Base-by-base conservation (phyloP, 2,329 filamentous ascomycete genomes). In the Monascus ruber region DNA sequence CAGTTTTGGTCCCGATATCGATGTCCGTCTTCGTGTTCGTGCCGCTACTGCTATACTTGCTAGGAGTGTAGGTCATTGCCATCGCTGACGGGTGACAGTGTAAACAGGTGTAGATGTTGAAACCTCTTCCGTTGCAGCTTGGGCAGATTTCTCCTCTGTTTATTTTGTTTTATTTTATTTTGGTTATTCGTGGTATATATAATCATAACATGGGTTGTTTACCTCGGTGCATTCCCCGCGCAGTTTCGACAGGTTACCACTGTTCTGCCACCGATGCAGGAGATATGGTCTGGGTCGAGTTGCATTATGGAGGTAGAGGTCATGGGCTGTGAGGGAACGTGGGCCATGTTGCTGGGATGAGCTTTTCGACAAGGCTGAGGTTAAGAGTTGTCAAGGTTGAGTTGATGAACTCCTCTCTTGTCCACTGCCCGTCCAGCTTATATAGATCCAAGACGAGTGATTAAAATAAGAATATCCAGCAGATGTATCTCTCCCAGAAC, bases 171-270 rank as follows among this genome's bases (percentile, higher is more conserved):
- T 29, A n/a, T n/a, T 29, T 29, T 29, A 2, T 29, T 10, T 29
- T 6, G 2, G 28, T 29, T 10, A 29, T 6, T 29, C 6, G 10
- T 29, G 28, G 28, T 10, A 6, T 29, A 2, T 29, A 10, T 10
- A 29, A 29, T 6, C 28, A 29, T 17, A 17, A 17, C 17, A 17
- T 17, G 28, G 28, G 28, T 29, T 6, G 28, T 3, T 27, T 51
- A 62, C 60, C 60, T 55, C 24, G 59, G 58, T 38, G 58, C 56
- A 42, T 63, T 59, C 1, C 60, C 60, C 11, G 60, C 60, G 35
- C 60, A 63, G 34, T 44, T 44, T n/a, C 50, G 50, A 43, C 60
- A 63, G 34, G 58, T 63, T 9, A 55, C 5, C 24, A 59, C 55
- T 4, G 52, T 58, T 33, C 48, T 48, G 3, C 60, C 59, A 8